Base-by-base conservation (phyloP, 306 rosid species). In the Herpetospermum pedunculosum region DNA sequence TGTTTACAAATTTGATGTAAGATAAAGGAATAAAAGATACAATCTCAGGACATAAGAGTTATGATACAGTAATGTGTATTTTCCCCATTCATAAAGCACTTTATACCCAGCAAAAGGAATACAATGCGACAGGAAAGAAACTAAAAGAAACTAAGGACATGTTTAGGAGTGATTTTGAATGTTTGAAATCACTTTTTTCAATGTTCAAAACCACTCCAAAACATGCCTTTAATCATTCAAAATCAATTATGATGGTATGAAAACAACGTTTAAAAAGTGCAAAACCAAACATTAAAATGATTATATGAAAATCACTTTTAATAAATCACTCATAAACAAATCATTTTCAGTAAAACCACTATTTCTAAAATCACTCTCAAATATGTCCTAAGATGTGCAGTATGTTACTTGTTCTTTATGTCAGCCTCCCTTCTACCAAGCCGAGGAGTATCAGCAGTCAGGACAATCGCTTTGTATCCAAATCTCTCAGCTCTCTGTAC, bases 351-450 rank as follows among this genome's bases (percentile, higher is more conserved):
- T 44, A 44, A 14, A 44, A 44, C 14, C 14, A 44, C n/a, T 44
- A 44, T 44, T 44, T 6, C 49, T 44, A 14, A 44, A 14, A 44
- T 44, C 4, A 44, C 49, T 13, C 14, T 18, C 49, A 14, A 43
- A 44, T 16, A 43, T 14, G 49, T 18, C 49, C 53, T 16, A n/a
- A 48, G 67, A 52, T 6, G 8, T 52, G 72, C 44, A 74, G n/a
- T 1, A 57, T 53, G 43, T 32, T 73, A 88, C 91, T 79, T 86
- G 79, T 86, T 88, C 74, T 80, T 84, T 70, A 83, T 86, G 82
- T 86, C 93, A 44, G 88, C 89, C 76, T 88, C 93, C 77, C 90
- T 86, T 78, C 90, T 78, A 65, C 93, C 93, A 29, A 78, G 81
- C 62, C 82, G 79, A 6, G 90, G 90, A 46, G 57, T 59, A 68